Evolutionary conservation across 2,329 filamentous ascomycete genomes (phyloP).

Genomic region (Teratosphaeria epicoccoides): DNA sequence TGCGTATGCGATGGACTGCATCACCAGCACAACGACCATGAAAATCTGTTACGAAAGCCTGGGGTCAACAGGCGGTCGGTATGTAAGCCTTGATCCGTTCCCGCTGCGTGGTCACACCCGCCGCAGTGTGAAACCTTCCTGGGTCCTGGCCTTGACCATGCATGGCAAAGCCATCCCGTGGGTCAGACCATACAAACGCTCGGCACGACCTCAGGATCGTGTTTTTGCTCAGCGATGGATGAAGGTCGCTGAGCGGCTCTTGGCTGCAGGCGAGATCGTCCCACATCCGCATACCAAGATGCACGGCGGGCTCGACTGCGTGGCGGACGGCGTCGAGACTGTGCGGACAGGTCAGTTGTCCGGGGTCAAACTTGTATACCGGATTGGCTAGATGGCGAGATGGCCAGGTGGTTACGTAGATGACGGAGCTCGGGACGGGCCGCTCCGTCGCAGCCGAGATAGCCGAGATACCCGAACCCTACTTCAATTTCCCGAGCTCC

Average conservation of each 20-base stretch:
- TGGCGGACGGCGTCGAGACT: not conserved
- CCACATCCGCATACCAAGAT: not conserved
- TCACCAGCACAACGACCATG: not conserved
- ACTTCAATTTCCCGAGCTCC: too few relatives aligned
- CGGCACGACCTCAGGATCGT: not conserved
- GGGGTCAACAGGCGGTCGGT: not conserved
- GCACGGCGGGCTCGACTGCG: not conserved
- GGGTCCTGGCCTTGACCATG: not conserved
- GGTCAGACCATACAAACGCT: not conserved
- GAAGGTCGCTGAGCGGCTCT: not conserved
- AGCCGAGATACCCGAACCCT: too few relatives aligned
- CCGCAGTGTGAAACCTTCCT: not conserved
- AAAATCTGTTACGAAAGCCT: not conserved
- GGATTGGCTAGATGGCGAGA: too few relatives aligned
- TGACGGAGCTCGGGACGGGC: too few relatives aligned
- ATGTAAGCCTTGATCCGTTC: not conserved
- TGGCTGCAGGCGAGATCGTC: not conserved
- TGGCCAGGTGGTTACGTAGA: too few relatives aligned
- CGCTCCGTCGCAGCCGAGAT: too few relatives aligned
- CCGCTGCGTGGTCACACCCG: not conserved
- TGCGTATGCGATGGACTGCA: not conserved
- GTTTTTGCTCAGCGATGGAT: not conserved
- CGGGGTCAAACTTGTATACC: not conserved
- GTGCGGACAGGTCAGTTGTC: not conserved
- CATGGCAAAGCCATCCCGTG: not conserved